Base-by-base conservation (phyloP, 192 early-diverging fungal species). In the Lobulomyces angularis region DNA sequence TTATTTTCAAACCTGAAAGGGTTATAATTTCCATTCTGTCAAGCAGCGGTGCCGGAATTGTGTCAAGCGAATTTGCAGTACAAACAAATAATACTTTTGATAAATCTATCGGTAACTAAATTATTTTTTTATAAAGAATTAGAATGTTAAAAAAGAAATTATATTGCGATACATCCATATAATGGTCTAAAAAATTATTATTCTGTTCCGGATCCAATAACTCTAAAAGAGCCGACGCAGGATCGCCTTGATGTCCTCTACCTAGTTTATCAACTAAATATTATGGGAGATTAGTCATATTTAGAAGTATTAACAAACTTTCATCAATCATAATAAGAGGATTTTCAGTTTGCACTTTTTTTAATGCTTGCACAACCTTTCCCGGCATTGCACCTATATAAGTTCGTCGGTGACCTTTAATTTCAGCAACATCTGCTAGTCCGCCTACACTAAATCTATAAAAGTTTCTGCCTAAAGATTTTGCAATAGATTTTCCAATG, bases 151-250 rank as follows among this genome's bases (percentile, higher is more conserved):
- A 9, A 8, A 64, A 63, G 22, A 71, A 72, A 5, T 77, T 51
- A 32, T 77, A 71, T 38, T 71, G 60, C 3, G 74, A 65, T 5
- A 84, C 67, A 46, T 83, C 82, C 21, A 88, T 40, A 50, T 85
- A 87, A 48, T 90, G 84, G 52, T 88, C 87, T 0, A 62, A 68
- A 53, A 90, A 90, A 1, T 72, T 77, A 14, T 58, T 55, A 43
- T 90, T 90, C 53, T 90, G 86, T 46, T 87, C 86, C 7, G 86
- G 83, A 54, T 90, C 86, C 30, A 90, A 61, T 1, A 86, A 75
- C 53, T 89, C 86, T 11, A 89, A 59, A 12, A 89, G 55, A n/a
- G 86, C 86, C 21, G 83, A 78, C 0, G 80, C 56, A 40, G 84
- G 84, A 49, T 89, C 82, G 1, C 84, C 86, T 30, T 81, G 67